A percentile compares a stretch with the other conserved stretches of the same genome.
Conservation (phyloP, 148 eudicot species). For the Silene latifolia region DNA sequence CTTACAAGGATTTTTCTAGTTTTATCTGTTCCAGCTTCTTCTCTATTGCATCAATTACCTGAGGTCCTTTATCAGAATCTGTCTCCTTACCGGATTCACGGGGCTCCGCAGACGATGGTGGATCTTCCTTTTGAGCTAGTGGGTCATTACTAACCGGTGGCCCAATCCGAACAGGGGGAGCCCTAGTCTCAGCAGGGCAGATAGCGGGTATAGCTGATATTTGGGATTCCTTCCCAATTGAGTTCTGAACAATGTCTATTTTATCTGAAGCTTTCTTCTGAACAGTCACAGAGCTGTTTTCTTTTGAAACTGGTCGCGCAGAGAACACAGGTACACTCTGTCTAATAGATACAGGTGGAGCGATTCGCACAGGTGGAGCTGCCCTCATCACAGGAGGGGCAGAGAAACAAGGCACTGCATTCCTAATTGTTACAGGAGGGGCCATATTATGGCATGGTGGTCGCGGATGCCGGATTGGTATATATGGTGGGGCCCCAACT, state of each 20-base stretch:
- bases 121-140: slow-evolving; percentile 31
- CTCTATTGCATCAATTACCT: slow-evolving; percentile 37
- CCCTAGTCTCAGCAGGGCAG: slow-evolving; percentile 28
- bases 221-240: slow-evolving; percentile 7
- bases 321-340: slow-evolving; percentile 33
- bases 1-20: slow-evolving; percentile 36
- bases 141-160: slow-evolving; percentile 48
- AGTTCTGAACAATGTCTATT: slow-evolving; percentile 11
- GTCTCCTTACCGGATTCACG: slow-evolving; percentile 16
- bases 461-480: slow-evolving; percentile 53
- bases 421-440: slow-evolving; percentile 62
- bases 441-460: slow-evolving; percentile 54
- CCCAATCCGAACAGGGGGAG: slow-evolving; percentile 36
- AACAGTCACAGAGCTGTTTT: slow-evolving; percentile 5
- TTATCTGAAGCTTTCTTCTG: slow-evolving; percentile 9
- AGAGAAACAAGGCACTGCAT: slow-evolving; percentile 59
- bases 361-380: slow-evolving; percentile 33
- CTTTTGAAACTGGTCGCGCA: slow-evolving; percentile 21
- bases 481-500: slow-evolving; percentile 53
- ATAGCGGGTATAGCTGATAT: slow-evolving; percentile 14
- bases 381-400: slow-evolving; percentile 48
- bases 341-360: slow-evolving; percentile 35
- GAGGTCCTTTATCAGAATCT: slow-evolving; percentile 8
- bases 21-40: slow-evolving; percentile 55
- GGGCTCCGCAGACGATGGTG: slow-evolving; percentile 12